phyloP scores from a whole-genome alignment of 441 rosid genomes.

The Jatropha multifida region DNA sequence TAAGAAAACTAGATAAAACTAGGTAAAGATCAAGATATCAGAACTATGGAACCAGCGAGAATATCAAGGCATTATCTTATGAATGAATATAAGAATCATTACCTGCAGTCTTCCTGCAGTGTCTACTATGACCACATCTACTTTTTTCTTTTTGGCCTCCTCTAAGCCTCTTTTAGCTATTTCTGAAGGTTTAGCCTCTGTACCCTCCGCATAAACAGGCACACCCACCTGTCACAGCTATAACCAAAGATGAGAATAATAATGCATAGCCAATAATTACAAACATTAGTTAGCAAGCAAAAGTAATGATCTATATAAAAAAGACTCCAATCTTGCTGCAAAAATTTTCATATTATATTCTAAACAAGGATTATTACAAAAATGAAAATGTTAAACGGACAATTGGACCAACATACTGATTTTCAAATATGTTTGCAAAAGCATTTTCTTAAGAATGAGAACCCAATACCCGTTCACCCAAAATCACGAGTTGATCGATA shows the following conservation, averaged over 20 bases:
- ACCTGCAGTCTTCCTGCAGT: conserved; percentile 99
- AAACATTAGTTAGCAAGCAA: not conserved
- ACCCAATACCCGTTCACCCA: conserved; percentile 81
- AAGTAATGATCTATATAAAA: not conserved
- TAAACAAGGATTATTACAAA: too few relatives aligned
- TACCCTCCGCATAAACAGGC: conserved; percentile 88
- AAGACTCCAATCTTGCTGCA: not conserved
- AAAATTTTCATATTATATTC: not conserved
- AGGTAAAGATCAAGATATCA: conserved; percentile 13
- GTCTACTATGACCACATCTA: conserved; percentile 90
- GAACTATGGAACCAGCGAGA: not conserved
- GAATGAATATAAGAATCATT: conserved; percentile 13
- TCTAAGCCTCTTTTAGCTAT: conserved; percentile 86
- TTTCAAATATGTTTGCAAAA: conserved; percentile 8
- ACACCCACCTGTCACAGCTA: conserved; percentile 76
- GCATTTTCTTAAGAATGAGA: conserved; percentile 25
- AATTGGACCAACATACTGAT: not conserved
- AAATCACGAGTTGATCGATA: conserved; percentile 92
- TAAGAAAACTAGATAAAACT: conserved; percentile 17
- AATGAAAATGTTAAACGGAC: not conserved
- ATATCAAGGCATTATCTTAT: conserved; percentile 12
- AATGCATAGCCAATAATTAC: not conserved
- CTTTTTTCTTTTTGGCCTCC: conserved; percentile 80
- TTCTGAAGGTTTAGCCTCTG: conserved; percentile 82
- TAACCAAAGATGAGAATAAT: conserved; percentile 32